Base-by-base conservation (phyloP, 805 yeast species). In the Kurtzmaniella fragi region DNA sequence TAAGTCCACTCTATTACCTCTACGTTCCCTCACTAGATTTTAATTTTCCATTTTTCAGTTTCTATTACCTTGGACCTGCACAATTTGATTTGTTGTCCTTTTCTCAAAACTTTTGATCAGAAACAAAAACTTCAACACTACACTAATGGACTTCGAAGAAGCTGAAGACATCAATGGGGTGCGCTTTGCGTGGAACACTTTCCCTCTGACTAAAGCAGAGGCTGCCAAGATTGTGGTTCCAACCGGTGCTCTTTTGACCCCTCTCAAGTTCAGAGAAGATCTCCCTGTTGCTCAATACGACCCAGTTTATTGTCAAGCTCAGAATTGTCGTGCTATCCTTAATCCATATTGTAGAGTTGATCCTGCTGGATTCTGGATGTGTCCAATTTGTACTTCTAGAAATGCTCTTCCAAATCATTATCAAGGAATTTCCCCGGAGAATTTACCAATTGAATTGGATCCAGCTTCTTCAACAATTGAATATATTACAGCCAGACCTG, bases 181-280 rank as follows among this genome's bases (percentile, higher is more conserved):
- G 30, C 67, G 74, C 41, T 64, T 62, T 36, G 62, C 73, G 11
- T 63, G 84, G 82, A 67, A 71, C 67, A 83, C 86, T 31, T 82
- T 91, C 53, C 99, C 99, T 23, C 80, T 85, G 31, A 82, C 96
- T 29, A 80, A 89, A 50, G 78, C 80, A 31, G 98, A 93, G 61
- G 93, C 96, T 14, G 82, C 82, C 52, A 84, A 93, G 50, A 84
- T 89, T 54, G 95, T 91, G 14, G 90, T 93, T 26, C 99, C 99
- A 10, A 82, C 93, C 28, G 95, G 97, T 31, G 83, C 96, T 40
- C 67, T 93, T 45, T 93, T 89, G 70, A 90, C 97, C n/a, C 99
- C 99, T 7, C 74, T 93, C 51, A 80, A 87, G 53, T 78, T 78
- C 42, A 77, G 85, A 48, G 84, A 82, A 43, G 89, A 82, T 46